A percentile compares a stretch with the other conserved stretches of the same genome.
phyloP scores from a whole-genome alignment of 139 green algal genomes.

The Volvox reticuliferus region DNA sequence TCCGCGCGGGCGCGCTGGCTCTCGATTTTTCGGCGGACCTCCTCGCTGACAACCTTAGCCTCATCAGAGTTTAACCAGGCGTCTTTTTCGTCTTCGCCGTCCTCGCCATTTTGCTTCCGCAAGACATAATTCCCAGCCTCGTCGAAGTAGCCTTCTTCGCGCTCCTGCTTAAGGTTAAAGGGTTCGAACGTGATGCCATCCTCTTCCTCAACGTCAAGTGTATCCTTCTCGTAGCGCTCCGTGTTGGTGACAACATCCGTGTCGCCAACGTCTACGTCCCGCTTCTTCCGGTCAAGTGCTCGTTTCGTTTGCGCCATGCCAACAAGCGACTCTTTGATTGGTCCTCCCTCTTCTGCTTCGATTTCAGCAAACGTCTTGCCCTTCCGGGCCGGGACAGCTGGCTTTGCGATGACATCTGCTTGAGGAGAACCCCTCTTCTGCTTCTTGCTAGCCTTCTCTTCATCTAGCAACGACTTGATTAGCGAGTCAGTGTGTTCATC shows the following conservation, averaged over 20 bases:
- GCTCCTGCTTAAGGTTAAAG: conserved; percentile 86
- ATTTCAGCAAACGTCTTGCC: conserved; percentile 76
- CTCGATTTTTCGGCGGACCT: conserved; percentile 57
- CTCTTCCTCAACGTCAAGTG: conserved; percentile 64
- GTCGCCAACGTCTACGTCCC: conserved; percentile 41
- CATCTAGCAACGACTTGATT: conserved; percentile 18
- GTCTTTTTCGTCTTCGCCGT: conserved; percentile 66
- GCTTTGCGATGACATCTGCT: background rate
- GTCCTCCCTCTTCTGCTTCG: conserved; percentile 74
- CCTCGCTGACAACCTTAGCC: conserved; percentile 67
- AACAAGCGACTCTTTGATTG: conserved; percentile 76
- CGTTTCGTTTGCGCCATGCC: conserved; percentile 74
- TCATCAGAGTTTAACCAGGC: conserved; percentile 79
- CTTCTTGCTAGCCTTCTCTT: conserved; percentile 47
- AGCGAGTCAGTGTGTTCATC: conserved; percentile 23
- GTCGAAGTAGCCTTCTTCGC: conserved; percentile 80
- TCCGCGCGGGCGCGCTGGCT: conserved; percentile 40
- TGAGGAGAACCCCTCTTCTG: conserved; percentile 19
- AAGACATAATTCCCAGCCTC: conserved; percentile 83
- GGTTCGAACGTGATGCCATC: conserved; percentile 77
- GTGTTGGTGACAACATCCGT: conserved; percentile 48
- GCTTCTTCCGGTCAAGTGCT: conserved; percentile 66
- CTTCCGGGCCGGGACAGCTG: conserved; percentile 47
- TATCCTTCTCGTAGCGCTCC: conserved; percentile 46
- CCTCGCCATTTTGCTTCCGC: conserved; percentile 47